These are phyloP conservation scores for Euphorbia lathyris DNA, from an alignment of 345 rosid genomes.

Conservation along the genomic window DNA sequence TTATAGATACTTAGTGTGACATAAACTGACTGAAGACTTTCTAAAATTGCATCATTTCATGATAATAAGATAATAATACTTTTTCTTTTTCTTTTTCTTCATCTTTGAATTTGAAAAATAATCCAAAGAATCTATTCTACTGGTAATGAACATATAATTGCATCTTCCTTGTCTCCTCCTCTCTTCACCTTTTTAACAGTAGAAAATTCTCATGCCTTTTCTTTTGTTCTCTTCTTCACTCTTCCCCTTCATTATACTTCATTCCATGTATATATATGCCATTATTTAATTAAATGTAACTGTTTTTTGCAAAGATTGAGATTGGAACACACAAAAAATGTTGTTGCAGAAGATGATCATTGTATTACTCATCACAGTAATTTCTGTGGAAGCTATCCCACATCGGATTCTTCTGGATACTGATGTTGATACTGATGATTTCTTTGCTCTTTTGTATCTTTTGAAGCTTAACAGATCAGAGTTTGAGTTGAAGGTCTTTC, in stretches of 20 bases:
- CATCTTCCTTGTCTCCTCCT: conserved; percentile 8
- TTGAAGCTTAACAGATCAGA: conserved; percentile 80
- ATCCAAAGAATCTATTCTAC: conserved; percentile 16
- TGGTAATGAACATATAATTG: conserved; percentile 12
- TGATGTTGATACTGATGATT: conserved; percentile 85
- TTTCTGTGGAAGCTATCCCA: conserved; percentile 34
- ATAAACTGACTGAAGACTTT: too few species aligned
- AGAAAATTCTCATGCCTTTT: background rate
- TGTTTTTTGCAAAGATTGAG: conserved; percentile 16
- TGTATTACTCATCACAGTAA: conserved; percentile 24
- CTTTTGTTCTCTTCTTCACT: background rate
- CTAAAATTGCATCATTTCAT: background rate
- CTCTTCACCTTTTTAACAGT: too few species aligned
- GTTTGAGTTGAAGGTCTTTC: conserved; percentile 61
- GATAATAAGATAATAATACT: background rate
- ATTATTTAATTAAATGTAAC: conserved; percentile 1
- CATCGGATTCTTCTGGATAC: conserved; percentile 74
- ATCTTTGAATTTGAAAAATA: background rate
- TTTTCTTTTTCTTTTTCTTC: background rate
- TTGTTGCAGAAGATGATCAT: conserved; percentile 21
- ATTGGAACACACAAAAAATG: conserved; percentile 29
- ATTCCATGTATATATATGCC: background rate
- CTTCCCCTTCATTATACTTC: background rate
- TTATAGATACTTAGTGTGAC: too few species aligned
- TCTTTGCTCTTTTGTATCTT: conserved; percentile 76